These are phyloP conservation scores for Dendrobium huoshanense DNA, from an alignment of 106 monocot genomes.

Conservation along the genomic window DNA sequence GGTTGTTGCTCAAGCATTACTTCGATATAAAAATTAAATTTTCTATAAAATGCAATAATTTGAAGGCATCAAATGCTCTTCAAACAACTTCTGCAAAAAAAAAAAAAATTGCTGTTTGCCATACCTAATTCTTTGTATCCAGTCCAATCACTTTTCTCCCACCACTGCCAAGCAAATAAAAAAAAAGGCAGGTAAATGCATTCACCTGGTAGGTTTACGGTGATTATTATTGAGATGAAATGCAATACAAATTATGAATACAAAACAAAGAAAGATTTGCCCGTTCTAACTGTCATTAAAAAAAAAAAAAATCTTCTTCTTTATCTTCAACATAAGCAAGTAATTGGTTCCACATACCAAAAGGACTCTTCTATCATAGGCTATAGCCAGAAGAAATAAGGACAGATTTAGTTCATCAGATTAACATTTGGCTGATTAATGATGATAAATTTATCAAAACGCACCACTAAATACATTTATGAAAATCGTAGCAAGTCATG, in stretches of 20 bases:
- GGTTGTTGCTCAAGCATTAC: not conserved
- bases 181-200: constrained; percentile 30
- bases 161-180: constrained; percentile 86
- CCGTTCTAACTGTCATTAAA: not conserved
- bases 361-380: not conserved
- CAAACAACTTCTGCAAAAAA: not conserved
- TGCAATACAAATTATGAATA: not conserved
- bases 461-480: not conserved
- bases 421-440: not conserved
- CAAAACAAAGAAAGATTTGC: not conserved
- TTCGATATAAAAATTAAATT: not conserved
- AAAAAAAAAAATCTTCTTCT: not conserved
- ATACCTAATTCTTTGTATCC: constrained; percentile 99
- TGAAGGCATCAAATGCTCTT: not conserved
- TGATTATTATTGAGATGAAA: constrained; percentile 10
- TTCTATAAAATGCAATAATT: not conserved
- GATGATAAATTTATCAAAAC: not conserved
- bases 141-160: constrained; percentile 99
- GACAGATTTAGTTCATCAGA: not conserved
- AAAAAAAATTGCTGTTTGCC: constrained; percentile 1
- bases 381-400: not conserved
- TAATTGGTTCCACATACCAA: not conserved
- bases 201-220: constrained; percentile 2
- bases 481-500: not conserved
- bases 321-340: not conserved